These are phyloP conservation scores for Neofusicoccum laricinum DNA, from an alignment of 2,329 filamentous ascomycete species.

Conservation along the genomic window DNA sequence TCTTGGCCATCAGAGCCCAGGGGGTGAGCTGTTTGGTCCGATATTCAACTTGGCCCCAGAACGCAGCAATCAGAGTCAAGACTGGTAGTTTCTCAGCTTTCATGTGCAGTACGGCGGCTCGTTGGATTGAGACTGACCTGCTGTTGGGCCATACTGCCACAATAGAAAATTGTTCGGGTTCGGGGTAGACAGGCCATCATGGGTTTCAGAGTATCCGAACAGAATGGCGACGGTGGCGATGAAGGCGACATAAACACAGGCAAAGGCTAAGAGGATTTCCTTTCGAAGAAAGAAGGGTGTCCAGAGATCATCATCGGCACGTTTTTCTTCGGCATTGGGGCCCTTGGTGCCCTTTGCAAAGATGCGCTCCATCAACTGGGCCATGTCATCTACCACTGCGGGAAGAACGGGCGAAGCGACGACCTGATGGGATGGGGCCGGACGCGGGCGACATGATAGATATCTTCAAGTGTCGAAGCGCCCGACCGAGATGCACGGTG, in stretches of 20 bases:
- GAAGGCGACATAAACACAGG: not conserved
- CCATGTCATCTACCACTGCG: too few relatives aligned
- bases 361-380: too few relatives aligned
- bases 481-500: too few relatives aligned
- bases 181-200: not conserved
- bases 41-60: conserved; percentile 14
- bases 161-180: not conserved
- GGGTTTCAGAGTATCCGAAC: not conserved
- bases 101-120: too few relatives aligned
- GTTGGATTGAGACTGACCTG: not conserved
- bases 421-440: too few relatives aligned
- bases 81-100: not conserved
- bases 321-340: not conserved
- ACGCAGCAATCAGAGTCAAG: not conserved
- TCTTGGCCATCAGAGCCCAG: not conserved
- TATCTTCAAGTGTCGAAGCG: too few relatives aligned
- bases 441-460: too few relatives aligned
- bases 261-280: not conserved
- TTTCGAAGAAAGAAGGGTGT: not conserved
- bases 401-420: too few relatives aligned
- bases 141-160: not conserved
- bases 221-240: not conserved
- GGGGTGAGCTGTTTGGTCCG: conserved; percentile 14
- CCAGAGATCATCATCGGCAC: not conserved
- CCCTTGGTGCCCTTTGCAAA: too few relatives aligned